These are phyloP conservation scores for Stemphylium lycopersici DNA, from an alignment of 2,329 filamentous ascomycete species.

Conservation along the genomic window DNA sequence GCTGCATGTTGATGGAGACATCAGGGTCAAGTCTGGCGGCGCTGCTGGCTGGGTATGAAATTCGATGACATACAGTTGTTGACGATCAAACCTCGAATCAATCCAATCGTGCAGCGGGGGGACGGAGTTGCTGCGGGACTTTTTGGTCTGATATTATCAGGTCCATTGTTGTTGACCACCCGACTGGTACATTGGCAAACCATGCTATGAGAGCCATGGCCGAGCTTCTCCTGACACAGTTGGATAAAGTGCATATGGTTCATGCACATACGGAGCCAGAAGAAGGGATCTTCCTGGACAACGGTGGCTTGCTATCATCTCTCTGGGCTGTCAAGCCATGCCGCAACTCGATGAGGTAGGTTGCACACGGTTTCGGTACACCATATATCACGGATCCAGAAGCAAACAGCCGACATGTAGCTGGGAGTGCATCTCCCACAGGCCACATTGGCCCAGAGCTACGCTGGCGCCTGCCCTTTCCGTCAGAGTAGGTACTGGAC, in stretches of 20 bases:
- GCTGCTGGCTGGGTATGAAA: too few species aligned
- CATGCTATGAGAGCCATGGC: slow-evolving; percentile 5
- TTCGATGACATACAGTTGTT: too few species aligned
- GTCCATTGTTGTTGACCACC: too few species aligned
- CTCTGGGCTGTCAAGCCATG: slow-evolving; percentile 11
- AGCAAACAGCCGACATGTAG: slow-evolving; percentile 23
- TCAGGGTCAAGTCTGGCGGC: too few species aligned
- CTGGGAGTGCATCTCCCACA: slow-evolving; percentile 25
- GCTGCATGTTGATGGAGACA: too few species aligned
- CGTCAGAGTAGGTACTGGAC: slow-evolving; percentile 21
- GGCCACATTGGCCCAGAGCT: slow-evolving; percentile 22
- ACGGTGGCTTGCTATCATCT: slow-evolving; percentile 20
- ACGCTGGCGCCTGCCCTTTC: slow-evolving; percentile 24
- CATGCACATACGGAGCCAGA: neutral
- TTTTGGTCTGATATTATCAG: too few species aligned
- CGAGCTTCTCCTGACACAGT: slow-evolving; percentile 37
- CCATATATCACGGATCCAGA: slow-evolving; percentile 20
- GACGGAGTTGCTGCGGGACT: too few species aligned
- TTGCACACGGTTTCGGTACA: slow-evolving; percentile 29
- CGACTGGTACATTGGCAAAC: neutral
- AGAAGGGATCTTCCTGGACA: slow-evolving; percentile 9
- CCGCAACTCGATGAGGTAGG: slow-evolving; percentile 24
- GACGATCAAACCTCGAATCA: too few species aligned
- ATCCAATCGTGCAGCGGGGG: too few species aligned
- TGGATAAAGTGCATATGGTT: neutral